Evolutionary conservation across 768 basidiomycete genomes (phyloP).

Genomic region (Rhizopogon rudus): DNA sequence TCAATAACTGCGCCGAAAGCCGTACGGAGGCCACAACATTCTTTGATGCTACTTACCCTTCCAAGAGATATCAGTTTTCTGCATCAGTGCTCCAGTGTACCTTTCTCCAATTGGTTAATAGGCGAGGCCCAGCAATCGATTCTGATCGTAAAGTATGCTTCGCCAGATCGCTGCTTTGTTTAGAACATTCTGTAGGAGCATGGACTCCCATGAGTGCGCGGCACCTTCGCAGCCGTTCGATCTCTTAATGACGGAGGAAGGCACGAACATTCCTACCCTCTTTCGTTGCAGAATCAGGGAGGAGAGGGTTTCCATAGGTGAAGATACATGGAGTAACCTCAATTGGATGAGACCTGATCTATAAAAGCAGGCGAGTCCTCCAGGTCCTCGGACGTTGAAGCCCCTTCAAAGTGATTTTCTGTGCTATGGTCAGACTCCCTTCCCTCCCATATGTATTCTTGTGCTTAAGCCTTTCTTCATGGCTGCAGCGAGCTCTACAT

Average conservation of each 20-base stretch:
- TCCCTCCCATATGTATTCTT: slow-evolving; percentile 22
- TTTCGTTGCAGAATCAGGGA: not conserved
- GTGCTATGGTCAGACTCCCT: slow-evolving; percentile 23
- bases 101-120: not conserved
- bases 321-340: not conserved
- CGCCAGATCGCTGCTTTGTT: not conserved
- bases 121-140: not conserved
- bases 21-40: not conserved
- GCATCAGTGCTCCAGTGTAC: not conserved
- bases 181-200: not conserved
- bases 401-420: slow-evolving; percentile 6
- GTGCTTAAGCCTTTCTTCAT: slow-evolving; percentile 24
- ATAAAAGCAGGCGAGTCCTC: not conserved
- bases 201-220: not conserved
- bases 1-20: not conserved
- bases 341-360: not conserved
- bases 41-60: not conserved
- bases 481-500: slow-evolving; percentile 27
- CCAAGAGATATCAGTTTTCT: not conserved
- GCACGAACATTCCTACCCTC: not conserved
- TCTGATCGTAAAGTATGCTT: not conserved
- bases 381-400: not conserved
- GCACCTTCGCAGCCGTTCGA: not conserved
- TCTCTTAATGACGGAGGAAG: not conserved
- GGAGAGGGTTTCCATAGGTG: not conserved